Conservation (phyloP, 345 rosid genomes). For the Limnanthes douglasii region DNA sequence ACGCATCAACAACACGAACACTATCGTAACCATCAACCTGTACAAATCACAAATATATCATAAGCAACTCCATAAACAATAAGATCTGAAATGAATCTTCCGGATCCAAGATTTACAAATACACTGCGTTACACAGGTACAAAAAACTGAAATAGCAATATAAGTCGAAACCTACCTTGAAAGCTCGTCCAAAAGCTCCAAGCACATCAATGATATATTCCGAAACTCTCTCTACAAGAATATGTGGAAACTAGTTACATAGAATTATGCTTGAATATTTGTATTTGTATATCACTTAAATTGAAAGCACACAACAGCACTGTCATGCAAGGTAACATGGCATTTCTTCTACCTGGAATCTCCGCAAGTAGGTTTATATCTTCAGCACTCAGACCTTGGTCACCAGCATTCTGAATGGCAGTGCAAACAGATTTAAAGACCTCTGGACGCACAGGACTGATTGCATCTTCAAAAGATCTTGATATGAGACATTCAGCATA, state of each 20-base stretch:
- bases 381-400: slow-evolving; percentile 71
- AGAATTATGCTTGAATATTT: not conserved
- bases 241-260: slow-evolving; percentile 8
- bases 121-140: not conserved
- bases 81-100: too few species aligned
- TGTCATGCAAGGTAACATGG: not conserved
- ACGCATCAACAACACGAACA: slow-evolving; percentile 59
- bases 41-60: not conserved
- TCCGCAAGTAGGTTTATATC: slow-evolving; percentile 35
- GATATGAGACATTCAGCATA: slow-evolving; percentile 31
- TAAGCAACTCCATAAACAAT: too few species aligned
- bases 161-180: slow-evolving; percentile 39
- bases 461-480: slow-evolving; percentile 17
- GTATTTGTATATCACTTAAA: not conserved
- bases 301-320: not conserved
- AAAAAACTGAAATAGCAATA: not conserved
- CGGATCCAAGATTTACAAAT: not conserved
- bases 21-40: slow-evolving; percentile 72
- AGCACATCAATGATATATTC: slow-evolving; percentile 53
- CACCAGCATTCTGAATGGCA: slow-evolving; percentile 82
- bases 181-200: slow-evolving; percentile 62
- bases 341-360: slow-evolving; percentile 20
- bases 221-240: slow-evolving; percentile 31
- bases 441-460: slow-evolving; percentile 22
- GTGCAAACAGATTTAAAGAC: slow-evolving; percentile 34